phyloP scores from a whole-genome alignment of 305 asterid species.

The Solanum hybrid region DNA sequence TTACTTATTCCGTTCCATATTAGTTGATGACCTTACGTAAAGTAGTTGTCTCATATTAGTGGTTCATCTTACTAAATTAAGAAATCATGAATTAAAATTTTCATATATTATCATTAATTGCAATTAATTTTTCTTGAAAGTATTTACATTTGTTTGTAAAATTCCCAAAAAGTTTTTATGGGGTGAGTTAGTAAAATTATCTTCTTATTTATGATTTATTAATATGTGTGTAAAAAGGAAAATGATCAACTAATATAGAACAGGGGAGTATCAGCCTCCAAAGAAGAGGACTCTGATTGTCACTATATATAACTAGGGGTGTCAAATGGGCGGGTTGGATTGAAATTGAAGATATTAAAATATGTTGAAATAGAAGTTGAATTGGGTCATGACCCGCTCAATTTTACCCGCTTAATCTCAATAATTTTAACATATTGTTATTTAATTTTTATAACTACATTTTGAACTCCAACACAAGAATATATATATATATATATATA shows the following conservation, averaged over 20 bases:
- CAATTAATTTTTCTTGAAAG: not conserved
- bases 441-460: not conserved
- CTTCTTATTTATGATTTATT: not conserved
- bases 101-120: not conserved
- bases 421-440: too few relatives aligned
- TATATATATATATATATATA: too few relatives aligned
- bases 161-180: not conserved
- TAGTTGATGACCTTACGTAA: not conserved
- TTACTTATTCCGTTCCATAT: too few relatives aligned
- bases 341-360: too few relatives aligned
- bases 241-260: not conserved
- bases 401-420: too few relatives aligned
- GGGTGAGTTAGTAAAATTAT: not conserved
- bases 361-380: too few relatives aligned
- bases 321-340: too few relatives aligned
- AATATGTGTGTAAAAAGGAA: not conserved
- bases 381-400: not conserved
- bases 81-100: not conserved
- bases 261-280: not conserved
- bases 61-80: not conserved
- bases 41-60: not conserved
- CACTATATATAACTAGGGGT: not conserved
- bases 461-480: not conserved
- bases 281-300: not conserved
- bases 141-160: not conserved